Conservation (phyloP, 2,329 filamentous ascomycete species). For the Cercospora brassicicola region DNA sequence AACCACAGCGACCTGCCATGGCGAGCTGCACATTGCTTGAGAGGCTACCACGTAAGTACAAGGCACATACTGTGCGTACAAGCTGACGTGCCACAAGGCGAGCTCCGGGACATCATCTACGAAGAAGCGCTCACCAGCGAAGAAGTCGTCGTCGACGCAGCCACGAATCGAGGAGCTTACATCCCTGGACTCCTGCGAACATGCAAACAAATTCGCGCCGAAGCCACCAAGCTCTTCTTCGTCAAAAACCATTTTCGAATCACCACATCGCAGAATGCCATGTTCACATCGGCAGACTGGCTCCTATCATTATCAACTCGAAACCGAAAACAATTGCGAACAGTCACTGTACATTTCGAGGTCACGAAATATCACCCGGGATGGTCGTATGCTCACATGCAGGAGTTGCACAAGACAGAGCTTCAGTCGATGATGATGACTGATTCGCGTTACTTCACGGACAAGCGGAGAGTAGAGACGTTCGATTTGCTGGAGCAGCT, state of each 20-base stretch:
- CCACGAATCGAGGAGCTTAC: not conserved
- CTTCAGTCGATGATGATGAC: slow-evolving; percentile 2
- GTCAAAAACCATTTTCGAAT: slow-evolving; percentile 9
- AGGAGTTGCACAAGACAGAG: slow-evolving; percentile 4
- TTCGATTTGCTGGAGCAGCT: slow-evolving; percentile 6
- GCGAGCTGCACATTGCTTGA: slow-evolving; percentile 15
- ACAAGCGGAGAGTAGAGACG: slow-evolving; percentile 8
- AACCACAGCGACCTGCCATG: not conserved
- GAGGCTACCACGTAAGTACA: slow-evolving; percentile 15
- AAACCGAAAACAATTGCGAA: slow-evolving; percentile 8
- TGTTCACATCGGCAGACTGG: slow-evolving; percentile 12
- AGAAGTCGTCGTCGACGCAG: slow-evolving; percentile 1
- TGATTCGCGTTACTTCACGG: slow-evolving; percentile 3
- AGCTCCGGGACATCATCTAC: slow-evolving; percentile 16
- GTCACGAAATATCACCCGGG: slow-evolving; percentile 1
- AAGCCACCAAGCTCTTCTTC: slow-evolving; percentile 17
- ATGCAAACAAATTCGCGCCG: slow-evolving; percentile 16
- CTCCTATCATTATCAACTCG: slow-evolving; percentile 7
- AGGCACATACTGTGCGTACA: not conserved
- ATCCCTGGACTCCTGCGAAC: slow-evolving; percentile 11
- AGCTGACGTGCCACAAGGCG: slow-evolving; percentile 6
- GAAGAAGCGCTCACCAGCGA: slow-evolving; percentile 3
- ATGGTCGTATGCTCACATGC: slow-evolving; percentile 1
- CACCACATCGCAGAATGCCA: not conserved
- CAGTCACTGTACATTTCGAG: not conserved